phyloP scores from a whole-genome alignment of 2,329 filamentous ascomycete genomes.

The Pleoardoris graminearum region DNA sequence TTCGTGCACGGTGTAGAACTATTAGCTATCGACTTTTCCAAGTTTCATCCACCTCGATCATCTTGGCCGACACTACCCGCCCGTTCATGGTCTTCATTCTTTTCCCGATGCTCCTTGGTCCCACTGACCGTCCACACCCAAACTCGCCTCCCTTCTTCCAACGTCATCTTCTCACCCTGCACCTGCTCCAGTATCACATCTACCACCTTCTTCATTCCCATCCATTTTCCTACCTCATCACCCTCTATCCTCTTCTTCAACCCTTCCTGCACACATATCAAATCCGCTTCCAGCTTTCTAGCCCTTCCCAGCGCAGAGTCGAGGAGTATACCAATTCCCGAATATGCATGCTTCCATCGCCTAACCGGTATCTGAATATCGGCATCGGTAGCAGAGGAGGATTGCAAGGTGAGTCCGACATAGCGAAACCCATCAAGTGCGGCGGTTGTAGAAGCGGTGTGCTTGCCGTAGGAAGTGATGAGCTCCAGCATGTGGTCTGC shows the following conservation, averaged over 20 bases:
- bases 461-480: neutral
- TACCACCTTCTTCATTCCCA: neutral
- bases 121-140: neutral
- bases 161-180: neutral
- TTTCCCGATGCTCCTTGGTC: too few species aligned
- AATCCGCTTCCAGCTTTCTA: neutral
- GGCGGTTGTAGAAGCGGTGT: neutral
- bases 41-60: too few species aligned
- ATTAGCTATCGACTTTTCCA: too few species aligned
- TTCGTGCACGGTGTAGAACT: too few species aligned
- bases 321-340: neutral
- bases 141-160: neutral
- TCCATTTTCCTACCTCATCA: neutral
- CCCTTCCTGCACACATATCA: neutral
- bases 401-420: neutral
- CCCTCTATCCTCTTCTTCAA: neutral
- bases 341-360: neutral
- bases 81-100: too few species aligned
- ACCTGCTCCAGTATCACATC: neutral
- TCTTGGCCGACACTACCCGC: too few species aligned
- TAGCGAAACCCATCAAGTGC: neutral
- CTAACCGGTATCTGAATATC: neutral
- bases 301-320: neutral
- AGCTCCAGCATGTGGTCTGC: constrained; percentile 2
- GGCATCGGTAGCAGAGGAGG: neutral